Base-by-base conservation (phyloP, 1,284 basidiomycete species). In the Schizophyllum commune region DNA sequence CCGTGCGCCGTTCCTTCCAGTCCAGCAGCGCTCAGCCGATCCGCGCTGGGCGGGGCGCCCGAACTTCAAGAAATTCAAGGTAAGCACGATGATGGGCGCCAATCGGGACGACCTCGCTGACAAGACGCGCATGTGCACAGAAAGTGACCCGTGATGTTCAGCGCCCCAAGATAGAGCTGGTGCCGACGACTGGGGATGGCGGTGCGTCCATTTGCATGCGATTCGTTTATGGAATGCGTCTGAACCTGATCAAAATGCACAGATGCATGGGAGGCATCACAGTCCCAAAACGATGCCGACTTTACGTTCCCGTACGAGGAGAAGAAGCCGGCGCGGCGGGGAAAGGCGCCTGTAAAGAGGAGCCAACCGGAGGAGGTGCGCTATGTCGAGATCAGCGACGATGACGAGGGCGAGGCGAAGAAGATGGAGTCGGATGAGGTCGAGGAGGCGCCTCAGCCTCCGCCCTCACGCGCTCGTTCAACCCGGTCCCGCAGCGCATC, bases 31-130 rank as follows among this genome's bases (percentile, higher is more conserved):
- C 53, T 67, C 69, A 21, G 65, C 66, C 32, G 66, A 67, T 63
- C 63, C 75, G 5, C 74, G 81, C 19, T 88, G 85, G 82, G 74
- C 80, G 60, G 84, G 84, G 0, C 77, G 77, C 62, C 84, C 84
- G 1, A 88, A 95, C 70, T 94, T 88, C 73, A 95, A 95, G 72
- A 94, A 91, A 74, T 95, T 95, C 70, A 92, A 86, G 67, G 53
- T 55, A 13, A 27, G 53, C 27, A 27, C 19, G 20, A 21, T 55
- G 9, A 11, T 15, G 39, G 39, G 39, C 17, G 39, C 17, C 17
- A 8, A 13, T 11, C 39, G 39, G 39, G 39, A 47, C 13, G 9
- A 17, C 39, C 39, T 47, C 39, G 17, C 39, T 47, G 17, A 47
- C 39, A 17, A 3, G 9, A 8, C 39, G 9, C 17, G 39, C 9